A percentile compares a stretch with the other conserved stretches of the same genome.
Evolutionary conservation across 2,329 filamentous ascomycete species (phyloP).

Genomic region (Penicillium concentricum): DNA sequence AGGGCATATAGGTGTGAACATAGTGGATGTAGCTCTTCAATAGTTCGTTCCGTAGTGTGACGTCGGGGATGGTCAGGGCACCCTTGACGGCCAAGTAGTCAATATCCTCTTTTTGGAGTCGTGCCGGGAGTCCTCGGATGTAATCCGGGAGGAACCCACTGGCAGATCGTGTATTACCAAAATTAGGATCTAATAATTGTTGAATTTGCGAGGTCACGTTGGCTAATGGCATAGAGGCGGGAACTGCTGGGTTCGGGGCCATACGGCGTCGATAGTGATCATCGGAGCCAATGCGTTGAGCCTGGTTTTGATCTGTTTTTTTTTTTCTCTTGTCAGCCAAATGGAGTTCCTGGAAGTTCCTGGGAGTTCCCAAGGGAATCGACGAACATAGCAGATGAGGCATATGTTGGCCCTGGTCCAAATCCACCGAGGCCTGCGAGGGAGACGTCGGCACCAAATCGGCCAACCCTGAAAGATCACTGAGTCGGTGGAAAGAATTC

Average conservation of each 20-base stretch:
- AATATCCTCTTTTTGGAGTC: slow-evolving; percentile 78
- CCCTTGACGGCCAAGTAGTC: slow-evolving; percentile 81
- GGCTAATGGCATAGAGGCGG: slow-evolving; percentile 37
- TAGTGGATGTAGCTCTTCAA: slow-evolving; percentile 82
- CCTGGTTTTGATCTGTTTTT: slow-evolving; percentile 35
- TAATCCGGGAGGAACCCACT: slow-evolving; percentile 61
- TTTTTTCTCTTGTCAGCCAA: background rate
- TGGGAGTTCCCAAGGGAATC: too few relatives aligned
- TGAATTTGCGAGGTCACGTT: slow-evolving; percentile 38
- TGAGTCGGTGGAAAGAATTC: slow-evolving; percentile 28
- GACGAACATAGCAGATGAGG: slow-evolving; percentile 64
- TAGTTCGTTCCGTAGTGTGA: slow-evolving; percentile 72
- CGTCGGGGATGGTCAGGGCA: slow-evolving; percentile 72
- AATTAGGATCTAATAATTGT: slow-evolving; percentile 43
- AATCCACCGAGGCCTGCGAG: slow-evolving; percentile 48
- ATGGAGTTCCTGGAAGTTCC: background rate
- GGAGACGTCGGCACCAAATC: slow-evolving; percentile 39
- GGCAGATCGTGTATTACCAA: slow-evolving; percentile 49
- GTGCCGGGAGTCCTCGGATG: slow-evolving; percentile 74
- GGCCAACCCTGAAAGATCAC: slow-evolving; percentile 29
- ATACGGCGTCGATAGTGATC: slow-evolving; percentile 45
- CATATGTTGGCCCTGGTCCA: slow-evolving; percentile 57
- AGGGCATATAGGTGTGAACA: slow-evolving; percentile 91
- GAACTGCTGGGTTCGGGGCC: slow-evolving; percentile 45
- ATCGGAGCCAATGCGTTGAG: slow-evolving; percentile 49